Evolutionary conservation across 225 moss, liverwort and hornwort genomes (phyloP), one percentile per base, ranked within the genome.

Genomic region (Bryum argenteum): DNA sequence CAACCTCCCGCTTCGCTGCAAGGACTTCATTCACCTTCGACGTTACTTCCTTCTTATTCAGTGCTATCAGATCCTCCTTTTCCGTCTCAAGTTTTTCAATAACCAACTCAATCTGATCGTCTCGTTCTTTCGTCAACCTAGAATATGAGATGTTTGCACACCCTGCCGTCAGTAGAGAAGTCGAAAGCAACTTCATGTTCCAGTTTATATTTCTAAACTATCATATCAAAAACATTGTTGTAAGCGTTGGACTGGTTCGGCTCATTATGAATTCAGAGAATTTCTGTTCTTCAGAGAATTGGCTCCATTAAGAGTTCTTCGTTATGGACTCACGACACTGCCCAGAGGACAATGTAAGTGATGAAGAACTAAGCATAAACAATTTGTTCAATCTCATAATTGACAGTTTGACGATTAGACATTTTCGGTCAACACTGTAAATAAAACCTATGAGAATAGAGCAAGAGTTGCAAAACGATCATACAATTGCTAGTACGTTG

Each of bases 51-150:
- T 90, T 78, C 70, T 84, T 83, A 59, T 87, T 76, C 54, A 82
- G 80, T 9, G 66, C 78, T 62, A 87, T 71, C 72, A 84, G 76
- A 41, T 88, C 85, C 71, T 93, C 90, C 54, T 91, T 93, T 79
- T 93, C 96, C 38, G 70, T 71, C 55, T 87, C 90, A 69, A 96
- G 82, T 64, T 69, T 90, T 72, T 93, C 93, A 75, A 93, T 88
- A 72, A 91, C 91, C 66, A 93, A 72, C 48, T 93, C 96, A 75
- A 93, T 96, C 80, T 93, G 88, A 70, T 93, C 89, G 75, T 96
- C 91, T 80, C 91, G 77, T 83, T 91, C 90, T 77, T 87, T 93
- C 8, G 43, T 81, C 66, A 79, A 85, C 78, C 95, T 96, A 64
- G 51, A 59, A 76, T 40, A n/a, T n/a, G n/a, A n/a, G n/a, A n/a